phyloP scores from a whole-genome alignment of 352 stramenopile genomes.

The Elongisporangium anandrum region DNA sequence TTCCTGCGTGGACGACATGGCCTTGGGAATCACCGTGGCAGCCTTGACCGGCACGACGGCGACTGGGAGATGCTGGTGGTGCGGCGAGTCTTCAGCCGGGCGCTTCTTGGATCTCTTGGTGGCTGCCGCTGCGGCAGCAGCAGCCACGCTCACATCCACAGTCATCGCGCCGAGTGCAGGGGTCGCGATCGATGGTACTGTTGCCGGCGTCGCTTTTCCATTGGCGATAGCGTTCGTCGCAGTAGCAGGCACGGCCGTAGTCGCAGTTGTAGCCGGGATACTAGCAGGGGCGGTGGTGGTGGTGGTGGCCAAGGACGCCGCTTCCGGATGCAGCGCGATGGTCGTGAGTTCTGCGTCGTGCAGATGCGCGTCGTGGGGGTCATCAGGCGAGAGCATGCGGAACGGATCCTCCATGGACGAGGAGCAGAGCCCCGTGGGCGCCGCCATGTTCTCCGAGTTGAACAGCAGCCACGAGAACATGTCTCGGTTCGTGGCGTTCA shows the following conservation, averaged over 20 bases:
- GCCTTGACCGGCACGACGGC: not conserved
- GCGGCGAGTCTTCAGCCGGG: slow-evolving; percentile 25
- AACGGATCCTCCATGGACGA: slow-evolving; percentile 59
- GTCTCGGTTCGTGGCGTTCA: slow-evolving; percentile 66
- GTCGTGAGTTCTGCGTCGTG: slow-evolving; percentile 3
- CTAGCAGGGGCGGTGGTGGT: slow-evolving; percentile 6
- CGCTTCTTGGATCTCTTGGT: slow-evolving; percentile 60
- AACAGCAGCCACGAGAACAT: slow-evolving; percentile 86
- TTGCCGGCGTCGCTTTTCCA: slow-evolving; percentile 5
- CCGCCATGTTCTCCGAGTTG: slow-evolving; percentile 83
- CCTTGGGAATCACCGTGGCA: slow-evolving; percentile 21
- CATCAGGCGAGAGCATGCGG: slow-evolving; percentile 41
- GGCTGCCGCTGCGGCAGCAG: slow-evolving; percentile 8
- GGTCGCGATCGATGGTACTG: not conserved
- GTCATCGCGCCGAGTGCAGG: not conserved
- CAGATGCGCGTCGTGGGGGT: slow-evolving; percentile 24
- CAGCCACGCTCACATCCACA: slow-evolving; percentile 1
- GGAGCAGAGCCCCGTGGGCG: slow-evolving; percentile 13
- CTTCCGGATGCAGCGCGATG: slow-evolving; percentile 26
- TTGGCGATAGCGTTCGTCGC: not conserved
- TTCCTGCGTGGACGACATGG: slow-evolving; percentile 51
- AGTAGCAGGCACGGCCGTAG: slow-evolving; percentile 9
- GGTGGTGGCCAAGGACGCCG: slow-evolving; percentile 12
- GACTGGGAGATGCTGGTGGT: slow-evolving; percentile 2
- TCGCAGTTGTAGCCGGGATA: slow-evolving; percentile 3